A percentile compares a stretch with the other conserved stretches of the same genome.
These are phyloP conservation scores for Talaromyces sp. DNA, from an alignment of 2,329 filamentous ascomycete species.

Conservation along the genomic window DNA sequence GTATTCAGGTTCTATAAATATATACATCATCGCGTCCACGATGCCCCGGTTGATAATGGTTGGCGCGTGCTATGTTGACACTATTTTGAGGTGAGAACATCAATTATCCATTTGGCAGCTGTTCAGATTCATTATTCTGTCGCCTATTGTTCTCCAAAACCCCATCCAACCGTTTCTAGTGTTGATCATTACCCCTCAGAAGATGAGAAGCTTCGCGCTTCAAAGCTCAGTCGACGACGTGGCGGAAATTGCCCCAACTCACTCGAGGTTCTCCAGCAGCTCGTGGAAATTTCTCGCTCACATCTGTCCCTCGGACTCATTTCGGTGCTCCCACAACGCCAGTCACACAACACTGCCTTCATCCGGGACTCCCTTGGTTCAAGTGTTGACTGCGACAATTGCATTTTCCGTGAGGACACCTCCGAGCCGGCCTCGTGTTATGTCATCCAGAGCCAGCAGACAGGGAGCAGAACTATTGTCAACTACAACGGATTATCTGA, in stretches of 20 bases:
- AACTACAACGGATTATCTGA: slow-evolving; percentile 64
- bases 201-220: slow-evolving; percentile 67
- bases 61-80: slow-evolving; percentile 66
- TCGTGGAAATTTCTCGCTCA: slow-evolving; percentile 30
- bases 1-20: neutral
- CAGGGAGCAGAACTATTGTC: slow-evolving; percentile 62
- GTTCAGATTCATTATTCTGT: neutral
- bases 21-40: neutral
- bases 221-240: slow-evolving; percentile 52
- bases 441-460: slow-evolving; percentile 57
- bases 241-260: slow-evolving; percentile 70
- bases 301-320: slow-evolving; percentile 31
- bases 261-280: slow-evolving; percentile 63
- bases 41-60: slow-evolving; percentile 55
- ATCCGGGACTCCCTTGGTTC: slow-evolving; percentile 52
- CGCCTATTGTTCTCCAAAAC: neutral
- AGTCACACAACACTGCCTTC: slow-evolving; percentile 46
- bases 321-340: slow-evolving; percentile 47
- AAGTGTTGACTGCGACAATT: slow-evolving; percentile 47
- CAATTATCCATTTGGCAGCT: neutral
- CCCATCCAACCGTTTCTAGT: slow-evolving; percentile 31
- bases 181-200: slow-evolving; percentile 62
- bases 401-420: slow-evolving; percentile 53
- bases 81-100: slow-evolving; percentile 54
- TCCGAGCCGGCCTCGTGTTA: slow-evolving; percentile 61